phyloP scores from a whole-genome alignment of 805 yeast genomes.

The Suhomyces sp. region DNA sequence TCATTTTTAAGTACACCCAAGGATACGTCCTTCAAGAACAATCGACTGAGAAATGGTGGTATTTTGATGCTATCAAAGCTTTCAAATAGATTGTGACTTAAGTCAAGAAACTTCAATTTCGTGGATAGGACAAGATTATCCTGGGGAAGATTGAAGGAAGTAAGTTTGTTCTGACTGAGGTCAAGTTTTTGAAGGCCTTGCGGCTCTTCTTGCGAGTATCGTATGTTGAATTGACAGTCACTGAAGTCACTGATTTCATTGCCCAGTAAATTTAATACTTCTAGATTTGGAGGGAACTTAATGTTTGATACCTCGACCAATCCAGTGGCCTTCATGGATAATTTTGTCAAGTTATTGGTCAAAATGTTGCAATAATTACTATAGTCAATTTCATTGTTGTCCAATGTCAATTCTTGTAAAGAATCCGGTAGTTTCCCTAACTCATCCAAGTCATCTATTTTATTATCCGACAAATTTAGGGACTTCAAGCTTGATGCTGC shows the following conservation, averaged over 20 bases:
- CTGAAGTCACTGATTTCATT: slow-evolving; percentile 17
- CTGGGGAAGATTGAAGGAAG: slow-evolving; percentile 2
- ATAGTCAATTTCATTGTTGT: slow-evolving; percentile 22
- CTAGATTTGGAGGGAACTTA: slow-evolving; percentile 16
- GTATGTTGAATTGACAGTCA: slow-evolving; percentile 15
- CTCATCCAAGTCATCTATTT: slow-evolving; percentile 24
- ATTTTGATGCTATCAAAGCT: slow-evolving; percentile 6
- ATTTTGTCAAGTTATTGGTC: slow-evolving; percentile 13
- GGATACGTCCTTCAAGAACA: slow-evolving; percentile 5
- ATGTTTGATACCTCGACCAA: slow-evolving; percentile 15
- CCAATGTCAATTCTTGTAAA: slow-evolving; percentile 14
- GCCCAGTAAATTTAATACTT: slow-evolving; percentile 13
- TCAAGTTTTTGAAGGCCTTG: slow-evolving; percentile 6
- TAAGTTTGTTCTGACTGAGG: slow-evolving; percentile 8
- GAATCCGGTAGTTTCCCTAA: slow-evolving; percentile 19
- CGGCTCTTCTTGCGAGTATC: not conserved
- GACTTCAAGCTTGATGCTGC: slow-evolving; percentile 9
- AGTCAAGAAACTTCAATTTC: slow-evolving; percentile 6
- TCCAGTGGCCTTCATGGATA: slow-evolving; percentile 22
- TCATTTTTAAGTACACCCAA: slow-evolving; percentile 5
- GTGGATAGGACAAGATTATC: slow-evolving; percentile 4
- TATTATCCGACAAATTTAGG: slow-evolving; percentile 17
- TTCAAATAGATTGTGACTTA: slow-evolving; percentile 7
- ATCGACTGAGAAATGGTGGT: slow-evolving; percentile 7
- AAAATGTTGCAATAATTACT: slow-evolving; percentile 17